Evolutionary conservation across 306 rosid genomes (phyloP), one percentile per base, ranked within the genome.

Genomic region (Rubus parviflorus): DNA sequence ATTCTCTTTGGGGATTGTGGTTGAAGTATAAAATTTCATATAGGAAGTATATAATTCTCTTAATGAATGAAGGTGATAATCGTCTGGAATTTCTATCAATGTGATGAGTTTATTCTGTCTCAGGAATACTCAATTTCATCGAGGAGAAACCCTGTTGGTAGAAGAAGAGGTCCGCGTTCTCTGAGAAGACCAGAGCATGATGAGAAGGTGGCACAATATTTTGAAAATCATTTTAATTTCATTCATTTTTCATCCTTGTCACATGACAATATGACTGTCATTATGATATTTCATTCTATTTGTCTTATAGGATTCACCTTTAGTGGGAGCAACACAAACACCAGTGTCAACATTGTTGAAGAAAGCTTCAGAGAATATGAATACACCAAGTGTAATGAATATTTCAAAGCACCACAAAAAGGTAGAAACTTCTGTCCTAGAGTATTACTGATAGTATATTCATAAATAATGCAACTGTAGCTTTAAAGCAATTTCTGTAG

Each of bases 391-490:
- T 83, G 85, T 73, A 52, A 77, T 85, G 86, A 88, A 76, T 81
- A 90, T 92, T 67, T 95, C 97, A 42, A 86, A 88, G 86, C 97
- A 86, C 77, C 99, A 87, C 75, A 95, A 86, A 75, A 92, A 92
- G 97, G 99, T 84, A 67, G 71, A 70, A 80, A 37, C 58, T 74
- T 76, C 54, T 75, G 74, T 66, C 45, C 23, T 4, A 22, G 12
- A 41, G 6, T 30, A n/a, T 54, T n/a, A 3, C 46, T 42, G 30
- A n/a, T n/a, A 8, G 6, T 20, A 48, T 49, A 56, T 56, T 42
- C 41, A 47, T 65, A 73, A 20, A 48, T 13, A 22, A 65, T 75
- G n/a, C 47, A n/a, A 37, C 4, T 35, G 20, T 22, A 42, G 70
- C 51, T 79, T 19, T 68, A 35, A 25, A 57, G 10, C 40, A 35